These are phyloP conservation scores for Metarhizium robertsii DNA, from an alignment of 2,329 filamentous ascomycete genomes.

Conservation along the genomic window DNA sequence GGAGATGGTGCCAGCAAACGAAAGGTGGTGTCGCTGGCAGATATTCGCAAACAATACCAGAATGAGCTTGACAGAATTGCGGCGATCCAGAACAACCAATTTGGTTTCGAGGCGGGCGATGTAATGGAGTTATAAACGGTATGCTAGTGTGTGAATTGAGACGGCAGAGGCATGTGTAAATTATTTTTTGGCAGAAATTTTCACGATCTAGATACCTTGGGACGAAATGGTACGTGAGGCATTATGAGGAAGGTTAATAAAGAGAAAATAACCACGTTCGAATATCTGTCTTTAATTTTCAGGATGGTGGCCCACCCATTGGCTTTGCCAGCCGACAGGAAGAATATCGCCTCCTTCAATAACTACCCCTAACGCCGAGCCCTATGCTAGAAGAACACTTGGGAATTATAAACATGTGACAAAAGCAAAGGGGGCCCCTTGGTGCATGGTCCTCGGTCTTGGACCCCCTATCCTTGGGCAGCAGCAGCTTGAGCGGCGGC, in stretches of 20 bases:
- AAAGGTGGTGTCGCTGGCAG: slow-evolving; percentile 74
- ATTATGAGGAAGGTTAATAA: slow-evolving; percentile 13
- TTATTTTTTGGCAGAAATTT: slow-evolving; percentile 3
- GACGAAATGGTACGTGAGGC: neutral
- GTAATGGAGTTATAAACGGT: slow-evolving; percentile 37
- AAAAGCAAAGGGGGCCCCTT: neutral
- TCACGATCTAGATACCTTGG: slow-evolving; percentile 21
- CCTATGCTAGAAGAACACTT: slow-evolving; percentile 26
- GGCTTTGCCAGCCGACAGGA: slow-evolving; percentile 6
- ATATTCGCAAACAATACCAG: slow-evolving; percentile 83
- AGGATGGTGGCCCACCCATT: neutral
- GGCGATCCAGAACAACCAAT: slow-evolving; percentile 81
- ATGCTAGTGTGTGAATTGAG: neutral
- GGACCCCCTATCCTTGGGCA: neutral
- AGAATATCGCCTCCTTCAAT: slow-evolving; percentile 1
- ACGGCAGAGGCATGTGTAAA: neutral
- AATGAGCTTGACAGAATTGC: slow-evolving; percentile 80
- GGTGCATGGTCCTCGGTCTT: neutral
- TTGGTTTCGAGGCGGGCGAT: slow-evolving; percentile 58
- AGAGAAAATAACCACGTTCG: slow-evolving; percentile 15
- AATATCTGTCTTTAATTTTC: slow-evolving; percentile 8
- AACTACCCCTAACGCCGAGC: slow-evolving; percentile 26
- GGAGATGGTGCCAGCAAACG: slow-evolving; percentile 39
- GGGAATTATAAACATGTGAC: slow-evolving; percentile 3
- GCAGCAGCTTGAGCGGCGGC: slow-evolving; percentile 24